Evolutionary conservation across 2,329 filamentous ascomycete genomes (phyloP).

Genomic region (Alternaria sp.): DNA sequence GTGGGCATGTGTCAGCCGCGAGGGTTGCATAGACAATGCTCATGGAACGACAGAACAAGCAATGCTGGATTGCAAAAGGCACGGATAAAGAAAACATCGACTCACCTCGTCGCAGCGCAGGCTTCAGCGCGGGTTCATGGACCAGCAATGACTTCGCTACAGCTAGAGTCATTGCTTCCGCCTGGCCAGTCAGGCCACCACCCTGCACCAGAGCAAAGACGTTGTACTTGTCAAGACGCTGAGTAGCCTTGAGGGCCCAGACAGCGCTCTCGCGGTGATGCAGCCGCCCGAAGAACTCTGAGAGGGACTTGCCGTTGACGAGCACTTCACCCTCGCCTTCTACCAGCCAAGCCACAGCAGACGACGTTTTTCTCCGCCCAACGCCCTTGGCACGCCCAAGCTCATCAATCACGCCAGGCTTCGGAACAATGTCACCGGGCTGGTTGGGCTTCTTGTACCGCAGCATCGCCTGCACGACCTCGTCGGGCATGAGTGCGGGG

Average conservation of each 20-base stretch:
- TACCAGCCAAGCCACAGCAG: slow-evolving; percentile 84
- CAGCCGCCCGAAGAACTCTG: slow-evolving; percentile 80
- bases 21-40: slow-evolving; percentile 1
- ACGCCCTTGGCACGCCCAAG: slow-evolving; percentile 80
- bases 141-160: slow-evolving; percentile 85
- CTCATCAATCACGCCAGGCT: slow-evolving; percentile 72
- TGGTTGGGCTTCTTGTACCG: slow-evolving; percentile 79
- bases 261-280: slow-evolving; percentile 95
- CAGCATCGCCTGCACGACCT: slow-evolving; percentile 69
- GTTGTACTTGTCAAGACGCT: slow-evolving; percentile 94
- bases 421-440: slow-evolving; percentile 68
- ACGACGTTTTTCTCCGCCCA: slow-evolving; percentile 86
- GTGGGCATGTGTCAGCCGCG: slow-evolving; percentile 3
- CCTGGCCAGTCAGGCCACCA: slow-evolving; percentile 92
- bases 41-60: not conserved
- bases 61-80: not conserved
- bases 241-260: slow-evolving; percentile 85
- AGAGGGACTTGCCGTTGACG: slow-evolving; percentile 87
- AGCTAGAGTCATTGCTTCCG: slow-evolving; percentile 90
- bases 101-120: slow-evolving; percentile 86
- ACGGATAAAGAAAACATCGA: slow-evolving; percentile 22
- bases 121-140: slow-evolving; percentile 92
- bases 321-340: slow-evolving; percentile 91
- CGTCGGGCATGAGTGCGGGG: slow-evolving; percentile 73
- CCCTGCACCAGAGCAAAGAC: slow-evolving; percentile 85